Evolutionary conservation across 2,329 filamentous ascomycete genomes (phyloP), one percentile per base, ranked within the genome.

Genomic region (Monilinia aucupariae): DNA sequence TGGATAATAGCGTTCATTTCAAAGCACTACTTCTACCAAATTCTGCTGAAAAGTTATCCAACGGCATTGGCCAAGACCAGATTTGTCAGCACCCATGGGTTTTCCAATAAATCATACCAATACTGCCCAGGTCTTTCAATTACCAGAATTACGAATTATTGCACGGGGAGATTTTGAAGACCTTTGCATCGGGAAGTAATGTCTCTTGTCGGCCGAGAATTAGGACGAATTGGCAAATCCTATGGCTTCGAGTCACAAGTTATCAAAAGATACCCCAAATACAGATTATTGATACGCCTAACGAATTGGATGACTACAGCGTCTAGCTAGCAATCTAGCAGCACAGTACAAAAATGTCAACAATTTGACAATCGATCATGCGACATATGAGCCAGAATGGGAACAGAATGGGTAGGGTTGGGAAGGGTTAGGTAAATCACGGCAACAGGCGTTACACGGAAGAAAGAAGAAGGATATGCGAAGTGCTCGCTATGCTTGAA

Each of bases 51-150:
- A 83, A 20, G 17, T 1, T n/a, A 43, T 43, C 41, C 13, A 4
- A 39, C 15, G 12, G 37, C 13, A 15, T 39, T 39, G 37, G 54
- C 89, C 90, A 3, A 85, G 84, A 65, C 88, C 90, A 51, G 85
- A 88, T 69, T 80, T 20, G 27, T 78, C 96, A 22, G 87, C 91
- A 0, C 92, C 92, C 1, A 78, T 81, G 69, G 86, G 83, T 50
- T 80, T 97, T 6, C 37, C 86, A 90, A 56, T 86, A 92, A 71
- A 93, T 90, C 12, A 13, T 65, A 96, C 89, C 0, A 91, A 91
- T 60, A 97, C 92, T 6, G 92, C 91, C 8, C 88, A 96, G 71
- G 86, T 97, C n/a, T 83, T 97, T 58, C 85, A 92, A 9, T 80
- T 96, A 10, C 88, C 90, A 0, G 90, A 96, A 73, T 85, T 97